These are phyloP conservation scores for Cochlearia excelsa DNA, from an alignment of 345 rosid species.

Conservation along the genomic window DNA sequence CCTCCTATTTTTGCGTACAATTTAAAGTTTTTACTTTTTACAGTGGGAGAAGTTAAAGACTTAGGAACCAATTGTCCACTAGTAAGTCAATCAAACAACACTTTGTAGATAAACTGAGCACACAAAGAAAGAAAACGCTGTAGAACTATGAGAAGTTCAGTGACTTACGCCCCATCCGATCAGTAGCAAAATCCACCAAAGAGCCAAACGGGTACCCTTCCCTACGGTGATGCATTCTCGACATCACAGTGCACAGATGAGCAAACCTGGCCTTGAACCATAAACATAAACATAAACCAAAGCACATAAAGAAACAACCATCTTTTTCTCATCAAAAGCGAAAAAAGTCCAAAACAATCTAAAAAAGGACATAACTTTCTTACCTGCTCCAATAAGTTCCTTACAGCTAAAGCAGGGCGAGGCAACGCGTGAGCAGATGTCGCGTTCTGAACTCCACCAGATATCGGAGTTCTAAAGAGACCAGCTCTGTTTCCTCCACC, in stretches of 20 bases:
- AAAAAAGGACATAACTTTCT: neutral
- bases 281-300: constrained; percentile 2
- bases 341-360: neutral
- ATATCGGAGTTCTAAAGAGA: constrained; percentile 92
- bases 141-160: constrained; percentile 2
- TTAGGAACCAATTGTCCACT: constrained; percentile 15
- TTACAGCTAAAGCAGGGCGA: constrained; percentile 91
- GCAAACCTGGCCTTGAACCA: constrained; percentile 88
- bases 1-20: neutral
- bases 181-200: constrained; percentile 92
- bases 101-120: no score
- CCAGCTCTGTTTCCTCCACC: constrained; percentile 89
- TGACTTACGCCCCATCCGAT: constrained; percentile 85
- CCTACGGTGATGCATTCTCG: constrained; percentile 93
- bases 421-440: constrained; percentile 97
- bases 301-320: neutral
- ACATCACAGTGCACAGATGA: constrained; percentile 94
- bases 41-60: neutral
- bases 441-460: constrained; percentile 99
- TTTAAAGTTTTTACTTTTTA: neutral
- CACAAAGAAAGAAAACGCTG: neutral
- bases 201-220: constrained; percentile 99
- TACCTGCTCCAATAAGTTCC: constrained; percentile 98
- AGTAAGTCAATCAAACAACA: neutral
- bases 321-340: neutral